A percentile compares a stretch with the other conserved stretches of the same genome.
These are phyloP conservation scores for Aureobasidium lini DNA, from an alignment of 2,329 filamentous ascomycete genomes.

Conservation along the genomic window DNA sequence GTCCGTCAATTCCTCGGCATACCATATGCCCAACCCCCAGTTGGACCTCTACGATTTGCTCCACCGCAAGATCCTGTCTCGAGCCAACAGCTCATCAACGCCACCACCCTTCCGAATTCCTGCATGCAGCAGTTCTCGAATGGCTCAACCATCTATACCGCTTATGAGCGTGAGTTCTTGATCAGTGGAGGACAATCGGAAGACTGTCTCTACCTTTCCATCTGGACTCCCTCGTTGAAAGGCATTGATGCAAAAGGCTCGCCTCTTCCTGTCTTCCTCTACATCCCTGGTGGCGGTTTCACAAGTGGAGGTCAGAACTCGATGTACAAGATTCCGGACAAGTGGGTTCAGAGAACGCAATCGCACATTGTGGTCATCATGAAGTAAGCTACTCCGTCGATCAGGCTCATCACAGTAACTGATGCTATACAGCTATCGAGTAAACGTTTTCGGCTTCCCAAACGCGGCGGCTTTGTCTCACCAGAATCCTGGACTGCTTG, in stretches of 20 bases:
- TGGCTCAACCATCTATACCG: slow-evolving; percentile 13
- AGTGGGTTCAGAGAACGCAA: slow-evolving; percentile 34
- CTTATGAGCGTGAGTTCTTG: slow-evolving; percentile 13
- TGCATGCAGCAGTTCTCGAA: slow-evolving; percentile 17
- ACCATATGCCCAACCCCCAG: slow-evolving; percentile 30
- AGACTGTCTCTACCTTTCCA: slow-evolving; percentile 38
- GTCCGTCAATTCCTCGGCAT: slow-evolving; percentile 42
- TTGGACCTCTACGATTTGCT: slow-evolving; percentile 26
- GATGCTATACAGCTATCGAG: slow-evolving; percentile 14
- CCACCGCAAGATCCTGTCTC: slow-evolving; percentile 18
- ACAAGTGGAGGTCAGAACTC: slow-evolving; percentile 35
- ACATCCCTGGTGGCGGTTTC: slow-evolving; percentile 40
- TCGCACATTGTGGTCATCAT: slow-evolving; percentile 34
- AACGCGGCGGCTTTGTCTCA: slow-evolving; percentile 14
- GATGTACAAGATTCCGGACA: slow-evolving; percentile 36
- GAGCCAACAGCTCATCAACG: not conserved
- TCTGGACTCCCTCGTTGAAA: slow-evolving; percentile 34
- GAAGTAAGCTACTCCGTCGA: slow-evolving; percentile 17
- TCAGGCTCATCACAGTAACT: not conserved
- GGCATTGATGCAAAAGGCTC: slow-evolving; percentile 8
- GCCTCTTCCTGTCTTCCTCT: slow-evolving; percentile 37
- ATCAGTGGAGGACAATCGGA: slow-evolving; percentile 22
- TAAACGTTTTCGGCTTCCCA: slow-evolving; percentile 18
- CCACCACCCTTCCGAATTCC: slow-evolving; percentile 12
- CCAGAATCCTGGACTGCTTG: slow-evolving; percentile 18